phyloP scores from a whole-genome alignment of 2,329 filamentous ascomycete genomes.

The Neonectria sp. region DNA sequence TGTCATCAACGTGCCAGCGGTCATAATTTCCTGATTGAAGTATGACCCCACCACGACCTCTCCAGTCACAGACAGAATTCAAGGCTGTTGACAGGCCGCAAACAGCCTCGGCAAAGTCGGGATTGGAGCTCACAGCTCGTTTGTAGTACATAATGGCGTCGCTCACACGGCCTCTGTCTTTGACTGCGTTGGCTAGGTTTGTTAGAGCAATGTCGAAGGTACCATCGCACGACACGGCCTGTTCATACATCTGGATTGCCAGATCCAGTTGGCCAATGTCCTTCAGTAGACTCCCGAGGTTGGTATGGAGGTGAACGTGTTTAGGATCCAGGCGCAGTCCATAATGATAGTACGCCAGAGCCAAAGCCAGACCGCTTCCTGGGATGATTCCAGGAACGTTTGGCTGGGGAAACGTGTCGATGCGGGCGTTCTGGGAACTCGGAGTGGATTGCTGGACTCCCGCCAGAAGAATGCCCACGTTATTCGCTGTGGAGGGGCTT shows the following conservation, averaged over 20 bases:
- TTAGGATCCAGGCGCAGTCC: conserved; percentile 87
- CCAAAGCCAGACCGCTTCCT: conserved; percentile 89
- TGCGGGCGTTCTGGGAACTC: conserved; percentile 44
- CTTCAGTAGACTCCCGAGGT: conserved; percentile 93
- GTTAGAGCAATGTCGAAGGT: conserved; percentile 97
- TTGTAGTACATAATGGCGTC: conserved; percentile 95
- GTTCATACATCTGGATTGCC: conserved; percentile 97
- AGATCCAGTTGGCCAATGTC: conserved; percentile 94
- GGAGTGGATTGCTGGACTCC: conserved; percentile 81
- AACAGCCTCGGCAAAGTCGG: conserved; percentile 96
- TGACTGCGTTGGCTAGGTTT: conserved; percentile 97
- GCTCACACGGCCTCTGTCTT: conserved; percentile 92
- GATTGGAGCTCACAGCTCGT: conserved; percentile 90
- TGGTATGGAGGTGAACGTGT: conserved; percentile 97
- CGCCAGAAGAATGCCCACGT: conserved; percentile 96
- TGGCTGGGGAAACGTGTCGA: conserved; percentile 41
- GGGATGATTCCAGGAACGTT: conserved; percentile 84
- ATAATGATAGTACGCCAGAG: conserved; percentile 95
- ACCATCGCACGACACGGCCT: conserved; percentile 92
- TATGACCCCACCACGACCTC: conserved; percentile 87
- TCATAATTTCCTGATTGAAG: conserved; percentile 82
- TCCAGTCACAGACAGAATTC: conserved; percentile 97
- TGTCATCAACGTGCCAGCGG: conserved; percentile 92
- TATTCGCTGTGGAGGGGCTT: conserved; percentile 97
- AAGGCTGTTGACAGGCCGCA: conserved; percentile 95